Percentiles rank a stretch among this genome's conserved stretches.
These are phyloP conservation scores for Marchantia paleacea DNA, from an alignment of 225 moss, liverwort and hornwort species.

Conservation along the genomic window DNA sequence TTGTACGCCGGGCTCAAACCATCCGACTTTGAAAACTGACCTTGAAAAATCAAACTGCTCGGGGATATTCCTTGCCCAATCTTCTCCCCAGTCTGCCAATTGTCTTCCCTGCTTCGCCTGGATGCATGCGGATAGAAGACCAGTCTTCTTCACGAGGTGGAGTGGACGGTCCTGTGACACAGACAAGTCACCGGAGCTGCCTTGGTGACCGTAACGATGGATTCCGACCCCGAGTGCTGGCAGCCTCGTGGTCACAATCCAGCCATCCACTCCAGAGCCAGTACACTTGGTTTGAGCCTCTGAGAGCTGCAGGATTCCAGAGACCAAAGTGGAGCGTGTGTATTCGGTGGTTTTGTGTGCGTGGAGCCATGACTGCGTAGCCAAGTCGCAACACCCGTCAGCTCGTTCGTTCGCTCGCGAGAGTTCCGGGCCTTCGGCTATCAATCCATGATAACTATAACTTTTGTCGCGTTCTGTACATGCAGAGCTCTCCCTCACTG, in stretches of 20 bases:
- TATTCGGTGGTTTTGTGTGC: no score
- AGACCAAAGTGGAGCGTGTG: no score
- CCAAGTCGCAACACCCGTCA: no score
- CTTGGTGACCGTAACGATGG: not conserved
- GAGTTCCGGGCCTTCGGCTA: no score
- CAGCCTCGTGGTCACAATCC: not conserved
- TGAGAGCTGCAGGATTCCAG: no score
- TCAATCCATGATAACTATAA: no score
- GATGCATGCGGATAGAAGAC: not conserved
- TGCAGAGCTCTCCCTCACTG: no score
- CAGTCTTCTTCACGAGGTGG: not conserved
- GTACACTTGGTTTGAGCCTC: not conserved
- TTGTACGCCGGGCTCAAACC: not conserved
- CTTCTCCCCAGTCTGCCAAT: not conserved
- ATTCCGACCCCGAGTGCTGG: not conserved
- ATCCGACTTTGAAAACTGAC: not conserved
- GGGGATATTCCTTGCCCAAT: not conserved
- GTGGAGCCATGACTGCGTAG: no score
- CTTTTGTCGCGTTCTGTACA: no score
- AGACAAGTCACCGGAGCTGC: not conserved
- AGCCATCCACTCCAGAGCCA: not conserved
- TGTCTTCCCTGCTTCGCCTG: constrained; percentile 1
- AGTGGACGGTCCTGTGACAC: not conserved
- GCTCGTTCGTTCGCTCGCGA: no score
- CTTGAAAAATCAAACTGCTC: not conserved